Conservation (phyloP, 129 eudicot species). For the Deinandra increscens region DNA sequence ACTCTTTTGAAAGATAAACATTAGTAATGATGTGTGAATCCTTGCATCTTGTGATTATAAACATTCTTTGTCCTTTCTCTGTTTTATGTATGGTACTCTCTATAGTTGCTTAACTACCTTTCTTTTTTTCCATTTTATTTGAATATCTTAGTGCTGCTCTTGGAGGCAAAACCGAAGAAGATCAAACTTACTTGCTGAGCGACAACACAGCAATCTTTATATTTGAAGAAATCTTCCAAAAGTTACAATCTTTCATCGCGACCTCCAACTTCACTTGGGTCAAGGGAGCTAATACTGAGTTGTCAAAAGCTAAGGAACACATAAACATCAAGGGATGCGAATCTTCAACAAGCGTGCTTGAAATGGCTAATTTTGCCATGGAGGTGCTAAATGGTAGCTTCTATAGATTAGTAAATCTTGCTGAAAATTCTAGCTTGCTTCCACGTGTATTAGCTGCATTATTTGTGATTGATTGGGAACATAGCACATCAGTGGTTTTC, state of each 20-base stretch:
- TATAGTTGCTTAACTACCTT: background rate
- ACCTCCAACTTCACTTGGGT: constrained; percentile 60
- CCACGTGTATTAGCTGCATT: constrained; percentile 54
- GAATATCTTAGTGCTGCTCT: constrained; percentile 67
- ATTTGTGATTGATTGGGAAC: constrained; percentile 73
- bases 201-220: constrained; percentile 49
- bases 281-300: constrained; percentile 39
- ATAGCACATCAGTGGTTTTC: constrained; percentile 36
- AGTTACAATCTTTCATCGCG: constrained; percentile 45
- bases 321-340: constrained; percentile 15
- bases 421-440: constrained; percentile 45
- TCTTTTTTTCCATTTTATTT: constrained; percentile 2
- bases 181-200: constrained; percentile 47
- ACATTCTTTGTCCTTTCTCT: background rate
- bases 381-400: constrained; percentile 69
- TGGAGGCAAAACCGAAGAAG: constrained; percentile 63
- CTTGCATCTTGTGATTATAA: constrained; percentile 6
- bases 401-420: constrained; percentile 40
- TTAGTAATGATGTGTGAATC: constrained; percentile 4
- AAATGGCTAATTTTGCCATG: constrained; percentile 63
- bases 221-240: constrained; percentile 49
- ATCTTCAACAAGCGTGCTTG: constrained; percentile 40
- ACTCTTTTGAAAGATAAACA: background rate
- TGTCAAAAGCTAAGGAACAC: constrained; percentile 33
- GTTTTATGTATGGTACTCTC: constrained; percentile 5